phyloP scores from a whole-genome alignment of 352 stramenopile species.

The Albugo candida region DNA sequence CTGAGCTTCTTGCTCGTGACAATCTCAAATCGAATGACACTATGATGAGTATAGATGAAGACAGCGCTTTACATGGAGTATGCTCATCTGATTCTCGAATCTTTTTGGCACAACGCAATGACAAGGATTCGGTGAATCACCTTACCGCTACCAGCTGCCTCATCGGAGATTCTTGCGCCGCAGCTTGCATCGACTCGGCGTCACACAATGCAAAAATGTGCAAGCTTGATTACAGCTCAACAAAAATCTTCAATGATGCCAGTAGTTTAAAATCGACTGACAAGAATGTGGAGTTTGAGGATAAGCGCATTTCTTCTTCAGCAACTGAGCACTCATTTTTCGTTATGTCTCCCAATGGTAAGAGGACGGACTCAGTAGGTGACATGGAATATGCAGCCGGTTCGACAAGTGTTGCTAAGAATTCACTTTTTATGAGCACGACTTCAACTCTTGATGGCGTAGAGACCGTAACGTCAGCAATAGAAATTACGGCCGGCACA shows the following conservation, averaged over 20 bases:
- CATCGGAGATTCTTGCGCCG: too few relatives aligned
- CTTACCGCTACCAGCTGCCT: too few relatives aligned
- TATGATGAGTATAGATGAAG: not conserved
- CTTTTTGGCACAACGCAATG: too few relatives aligned
- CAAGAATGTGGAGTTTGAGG: too few relatives aligned
- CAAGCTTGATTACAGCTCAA: too few relatives aligned
- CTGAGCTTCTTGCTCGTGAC: slow-evolving; percentile 9
- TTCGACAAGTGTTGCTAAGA: not conserved
- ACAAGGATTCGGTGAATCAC: too few relatives aligned
- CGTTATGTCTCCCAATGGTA: not conserved
- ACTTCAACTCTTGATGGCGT: not conserved
- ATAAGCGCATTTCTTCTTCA: not conserved
- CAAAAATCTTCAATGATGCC: too few relatives aligned
- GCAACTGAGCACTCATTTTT: not conserved
- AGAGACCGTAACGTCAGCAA: not conserved
- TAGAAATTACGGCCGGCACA: slow-evolving; percentile 2
- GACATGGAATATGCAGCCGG: slow-evolving; percentile 1
- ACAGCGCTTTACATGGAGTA: slow-evolving; percentile 7
- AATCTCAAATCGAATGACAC: slow-evolving; percentile 10
- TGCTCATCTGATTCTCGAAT: not conserved
- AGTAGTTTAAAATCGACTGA: too few relatives aligned
- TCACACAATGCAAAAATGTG: too few relatives aligned
- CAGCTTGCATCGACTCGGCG: too few relatives aligned
- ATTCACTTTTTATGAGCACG: slow-evolving; percentile 1
- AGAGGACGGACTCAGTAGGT: not conserved